Evolutionary conservation across 805 yeast species (phyloP).

Genomic region (Wickerhamomyces sydowiorum): DNA sequence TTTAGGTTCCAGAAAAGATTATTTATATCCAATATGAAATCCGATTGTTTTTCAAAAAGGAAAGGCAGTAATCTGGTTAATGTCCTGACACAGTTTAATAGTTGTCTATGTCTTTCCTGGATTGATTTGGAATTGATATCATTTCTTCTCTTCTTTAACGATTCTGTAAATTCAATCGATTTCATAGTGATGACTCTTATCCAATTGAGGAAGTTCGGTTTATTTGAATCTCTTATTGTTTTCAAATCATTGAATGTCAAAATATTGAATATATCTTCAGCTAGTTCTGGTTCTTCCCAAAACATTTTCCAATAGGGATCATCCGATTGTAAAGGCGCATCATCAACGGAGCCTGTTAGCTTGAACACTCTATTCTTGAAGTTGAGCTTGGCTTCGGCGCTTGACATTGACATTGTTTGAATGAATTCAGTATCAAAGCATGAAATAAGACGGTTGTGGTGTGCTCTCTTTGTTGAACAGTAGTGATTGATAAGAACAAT

Average conservation of each 20-base stretch:
- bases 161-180: conserved; percentile 15
- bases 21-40: conserved; percentile 27
- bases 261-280: conserved; percentile 52
- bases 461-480: too few relatives aligned
- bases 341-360: conserved; percentile 38
- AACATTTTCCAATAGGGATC: conserved; percentile 40
- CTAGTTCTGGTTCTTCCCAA: conserved; percentile 43
- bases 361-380: conserved; percentile 56
- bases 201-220: conserved; percentile 49
- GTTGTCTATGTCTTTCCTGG: conserved; percentile 23
- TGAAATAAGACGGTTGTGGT: too few relatives aligned
- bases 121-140: not conserved
- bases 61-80: conserved; percentile 64
- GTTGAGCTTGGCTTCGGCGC: conserved; percentile 60
- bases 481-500: too few relatives aligned
- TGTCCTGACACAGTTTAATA: conserved; percentile 58
- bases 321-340: conserved; percentile 2
- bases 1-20: conserved; percentile 39
- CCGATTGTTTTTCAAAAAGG: conserved; percentile 46
- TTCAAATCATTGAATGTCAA: conserved; percentile 55
- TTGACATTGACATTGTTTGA: conserved; percentile 47
- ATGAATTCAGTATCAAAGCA: too few relatives aligned
- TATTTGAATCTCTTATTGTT: conserved; percentile 51
- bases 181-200: conserved; percentile 35
- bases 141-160: conserved; percentile 3